phyloP scores from a whole-genome alignment of 352 stramenopile genomes.

The Pythium oligandrum region DNA sequence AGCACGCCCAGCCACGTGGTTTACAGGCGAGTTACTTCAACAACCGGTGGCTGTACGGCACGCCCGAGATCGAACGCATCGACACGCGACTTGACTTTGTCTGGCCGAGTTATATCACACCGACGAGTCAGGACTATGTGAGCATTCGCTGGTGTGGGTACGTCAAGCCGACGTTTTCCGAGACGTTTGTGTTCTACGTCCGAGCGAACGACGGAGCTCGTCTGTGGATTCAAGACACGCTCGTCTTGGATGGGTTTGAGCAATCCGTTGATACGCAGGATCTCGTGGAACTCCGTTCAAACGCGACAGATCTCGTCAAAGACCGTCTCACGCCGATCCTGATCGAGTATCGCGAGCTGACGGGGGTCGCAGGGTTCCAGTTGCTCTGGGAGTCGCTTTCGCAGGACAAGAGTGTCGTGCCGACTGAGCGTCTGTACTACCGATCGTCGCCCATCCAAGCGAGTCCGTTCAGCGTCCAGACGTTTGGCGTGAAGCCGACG shows the following conservation, averaged over 20 bases:
- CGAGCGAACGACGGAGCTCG: constrained; percentile 80
- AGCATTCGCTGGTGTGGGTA: constrained; percentile 90
- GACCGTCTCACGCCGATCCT: constrained; percentile 31
- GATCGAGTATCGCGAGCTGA: constrained; percentile 93
- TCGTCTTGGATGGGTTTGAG: constrained; percentile 89
- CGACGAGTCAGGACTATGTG: constrained; percentile 91
- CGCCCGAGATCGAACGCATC: constrained; percentile 76
- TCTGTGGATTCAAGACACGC: constrained; percentile 73
- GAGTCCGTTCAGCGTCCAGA: constrained; percentile 63
- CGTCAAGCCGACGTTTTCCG: constrained; percentile 78
- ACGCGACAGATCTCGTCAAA: constrained; percentile 15
- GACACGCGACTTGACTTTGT: constrained; percentile 90
- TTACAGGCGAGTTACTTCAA: constrained; percentile 93
- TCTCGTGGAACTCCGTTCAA: constrained; percentile 16
- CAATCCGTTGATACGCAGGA: constrained; percentile 9
- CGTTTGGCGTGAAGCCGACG: constrained; percentile 48
- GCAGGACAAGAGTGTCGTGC: constrained; percentile 86
- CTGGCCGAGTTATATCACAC: constrained; percentile 89
- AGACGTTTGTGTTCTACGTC: constrained; percentile 79
- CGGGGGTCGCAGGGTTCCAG: constrained; percentile 71
- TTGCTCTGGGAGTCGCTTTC: constrained; percentile 88
- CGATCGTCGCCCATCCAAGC: constrained; percentile 44
- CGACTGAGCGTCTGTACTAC: constrained; percentile 84
- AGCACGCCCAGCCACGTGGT: constrained; percentile 67
- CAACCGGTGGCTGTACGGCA: constrained; percentile 93